Evolutionary conservation across 305 asterid genomes (phyloP).

Genomic region (Fraxinus xanthoxyloides): DNA sequence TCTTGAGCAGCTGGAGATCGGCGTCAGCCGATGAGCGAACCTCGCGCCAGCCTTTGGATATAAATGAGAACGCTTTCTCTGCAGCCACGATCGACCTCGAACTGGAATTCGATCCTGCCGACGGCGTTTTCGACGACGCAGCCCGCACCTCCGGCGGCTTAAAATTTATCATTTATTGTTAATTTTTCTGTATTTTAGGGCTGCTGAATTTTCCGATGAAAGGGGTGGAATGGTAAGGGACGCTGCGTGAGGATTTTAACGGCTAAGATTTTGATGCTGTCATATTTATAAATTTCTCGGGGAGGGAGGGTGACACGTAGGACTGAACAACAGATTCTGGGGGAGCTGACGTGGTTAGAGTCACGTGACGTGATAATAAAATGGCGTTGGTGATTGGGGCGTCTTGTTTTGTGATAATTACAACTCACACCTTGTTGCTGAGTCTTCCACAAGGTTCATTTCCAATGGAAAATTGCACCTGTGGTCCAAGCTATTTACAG

Average conservation of each 20-base stretch:
- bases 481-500: no score
- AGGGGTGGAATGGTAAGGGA: not conserved
- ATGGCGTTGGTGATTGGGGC: no score
- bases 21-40: slow-evolving; percentile 96
- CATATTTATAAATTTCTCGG: no score
- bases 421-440: no score
- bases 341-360: no score
- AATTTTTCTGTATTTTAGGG: slow-evolving; percentile 12
- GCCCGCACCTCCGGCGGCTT: slow-evolving; percentile 68
- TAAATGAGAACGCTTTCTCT: slow-evolving; percentile 85
- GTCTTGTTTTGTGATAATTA: no score
- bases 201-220: slow-evolving; percentile 21
- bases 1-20: slow-evolving; percentile 79
- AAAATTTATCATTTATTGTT: slow-evolving; percentile 37
- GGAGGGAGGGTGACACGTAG: no score
- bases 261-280: slow-evolving; percentile 31
- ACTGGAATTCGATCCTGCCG: slow-evolving; percentile 22
- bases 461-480: no score
- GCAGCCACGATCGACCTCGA: slow-evolving; percentile 62
- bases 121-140: slow-evolving; percentile 36
- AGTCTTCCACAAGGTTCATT: no score
- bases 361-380: no score
- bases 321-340: no score
- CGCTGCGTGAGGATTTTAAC: slow-evolving; percentile 28
- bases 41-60: slow-evolving; percentile 96